Conservation (phyloP, 306 rosid genomes). For the apple (Malus domestica) region DNA sequence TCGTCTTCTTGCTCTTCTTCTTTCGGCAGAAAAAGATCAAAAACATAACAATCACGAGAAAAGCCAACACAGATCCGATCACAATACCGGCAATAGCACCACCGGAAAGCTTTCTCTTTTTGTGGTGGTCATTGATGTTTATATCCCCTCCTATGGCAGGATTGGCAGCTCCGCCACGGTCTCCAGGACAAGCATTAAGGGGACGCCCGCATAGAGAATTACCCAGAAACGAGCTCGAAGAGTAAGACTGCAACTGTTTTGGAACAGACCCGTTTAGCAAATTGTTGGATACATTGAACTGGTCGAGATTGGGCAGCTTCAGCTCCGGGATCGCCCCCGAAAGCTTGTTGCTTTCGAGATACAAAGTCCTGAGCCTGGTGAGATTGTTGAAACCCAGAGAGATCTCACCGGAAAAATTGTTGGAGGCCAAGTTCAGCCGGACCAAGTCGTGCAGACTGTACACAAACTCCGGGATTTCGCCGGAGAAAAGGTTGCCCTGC, state of each 20-base stretch:
- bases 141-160: neutral
- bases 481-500: slow-evolving; percentile 38
- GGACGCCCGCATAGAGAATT: slow-evolving; percentile 36
- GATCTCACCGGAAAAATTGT: slow-evolving; percentile 48
- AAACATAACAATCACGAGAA: slow-evolving; percentile 11
- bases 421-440: slow-evolving; percentile 37
- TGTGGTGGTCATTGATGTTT: slow-evolving; percentile 8
- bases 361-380: slow-evolving; percentile 30
- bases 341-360: slow-evolving; percentile 30
- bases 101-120: slow-evolving; percentile 22
- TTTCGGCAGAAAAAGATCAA: slow-evolving; percentile 33
- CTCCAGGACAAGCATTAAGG: slow-evolving; percentile 26
- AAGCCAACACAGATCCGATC: slow-evolving; percentile 34
- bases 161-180: neutral
- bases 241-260: slow-evolving; percentile 12
- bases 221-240: slow-evolving; percentile 26
- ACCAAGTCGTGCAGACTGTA: slow-evolving; percentile 26
- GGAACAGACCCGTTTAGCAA: slow-evolving; percentile 37
- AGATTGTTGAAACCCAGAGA: slow-evolving; percentile 28
- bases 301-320: slow-evolving; percentile 22
- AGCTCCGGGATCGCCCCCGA: slow-evolving; percentile 31
- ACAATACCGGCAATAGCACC: slow-evolving; percentile 44
- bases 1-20: slow-evolving; percentile 30
- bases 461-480: slow-evolving; percentile 30
- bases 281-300: slow-evolving; percentile 41